Base-by-base conservation (phyloP, 257 asterid genomes). In the Nicotiana attenuata region DNA sequence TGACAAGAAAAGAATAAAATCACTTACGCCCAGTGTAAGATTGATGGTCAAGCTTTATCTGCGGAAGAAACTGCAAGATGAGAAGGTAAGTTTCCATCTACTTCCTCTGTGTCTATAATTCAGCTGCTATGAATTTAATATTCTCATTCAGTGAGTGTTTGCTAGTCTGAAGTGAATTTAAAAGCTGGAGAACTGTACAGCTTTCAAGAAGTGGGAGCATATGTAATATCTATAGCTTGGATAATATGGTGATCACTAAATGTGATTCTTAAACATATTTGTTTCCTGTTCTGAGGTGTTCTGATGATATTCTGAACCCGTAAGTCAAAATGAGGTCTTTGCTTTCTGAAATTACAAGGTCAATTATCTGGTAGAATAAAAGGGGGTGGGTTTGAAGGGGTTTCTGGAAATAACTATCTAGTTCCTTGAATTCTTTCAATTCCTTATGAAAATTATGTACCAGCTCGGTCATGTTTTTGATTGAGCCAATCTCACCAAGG, bases 31-130 rank as follows among this genome's bases (percentile, higher is more conserved):
- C 47, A 88, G 94, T 8, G 82, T 96, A 45, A 94, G 96, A 13
- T 87, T 96, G 87, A 93, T 96, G 97, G 90, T 92, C 84, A 92
- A 91, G 56, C 93, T 96, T 38, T 94, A 80, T 82, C 77, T 96
- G 33, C 86, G 91, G 75, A 86, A 89, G 73, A 93, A 91, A 84
- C 91, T 96, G 76, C 95, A 96, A 82, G 83, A 38, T 57, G 90
- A 89, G 79, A 93, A 94, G 98, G 98, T 92, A 41, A 29, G 35
- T 56, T 61, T 60, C 66, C 76, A 65, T 47, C 76, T 80, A 2
- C 77, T 65, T 64, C 52, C n/a, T 38, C 47, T 65, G 28, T 28
- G 13, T 28, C 69, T 64, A 80, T 1, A 14, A 28, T 7, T 22
- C 35, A 20, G 35, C 5, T 69, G 59, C n/a, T n/a, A 71, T 3